These are phyloP conservation scores for Carex arenaria DNA, from an alignment of 202 grass and related monocot genomes.

Conservation along the genomic window DNA sequence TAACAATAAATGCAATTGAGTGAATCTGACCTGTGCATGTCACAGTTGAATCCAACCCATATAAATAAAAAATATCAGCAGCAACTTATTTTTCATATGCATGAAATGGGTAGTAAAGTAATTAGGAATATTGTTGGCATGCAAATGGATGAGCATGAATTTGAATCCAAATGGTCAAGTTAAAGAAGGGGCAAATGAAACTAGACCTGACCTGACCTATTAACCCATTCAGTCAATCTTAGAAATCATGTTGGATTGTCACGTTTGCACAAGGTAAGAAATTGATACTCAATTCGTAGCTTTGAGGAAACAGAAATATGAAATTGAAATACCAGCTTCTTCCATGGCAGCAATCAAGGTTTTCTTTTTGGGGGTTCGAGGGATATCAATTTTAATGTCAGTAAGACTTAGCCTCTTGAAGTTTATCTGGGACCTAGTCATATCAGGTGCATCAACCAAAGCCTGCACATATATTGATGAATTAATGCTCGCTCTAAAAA, in stretches of 20 bases:
- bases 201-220: background rate
- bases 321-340: constrained; percentile 46
- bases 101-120: background rate
- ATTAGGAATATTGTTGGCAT: background rate
- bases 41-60: background rate
- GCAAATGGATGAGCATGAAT: background rate
- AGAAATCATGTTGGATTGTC: background rate
- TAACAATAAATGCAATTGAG: background rate
- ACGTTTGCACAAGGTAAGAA: background rate
- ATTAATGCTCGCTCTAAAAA: background rate
- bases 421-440: constrained; percentile 79
- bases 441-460: constrained; percentile 86
- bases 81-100: background rate
- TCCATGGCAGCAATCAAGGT: constrained; percentile 77
- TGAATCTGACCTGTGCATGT: background rate
- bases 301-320: background rate
- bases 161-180: background rate
- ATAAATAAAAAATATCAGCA: background rate
- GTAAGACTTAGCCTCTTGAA: constrained; percentile 83
- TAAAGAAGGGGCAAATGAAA: background rate
- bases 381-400: constrained; percentile 84
- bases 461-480: constrained; percentile 33
- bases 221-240: background rate
- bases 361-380: constrained; percentile 74
- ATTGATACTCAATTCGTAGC: background rate